Conservation (phyloP, 2,329 filamentous ascomycete species). For the Microdochium trichocladiopsis region DNA sequence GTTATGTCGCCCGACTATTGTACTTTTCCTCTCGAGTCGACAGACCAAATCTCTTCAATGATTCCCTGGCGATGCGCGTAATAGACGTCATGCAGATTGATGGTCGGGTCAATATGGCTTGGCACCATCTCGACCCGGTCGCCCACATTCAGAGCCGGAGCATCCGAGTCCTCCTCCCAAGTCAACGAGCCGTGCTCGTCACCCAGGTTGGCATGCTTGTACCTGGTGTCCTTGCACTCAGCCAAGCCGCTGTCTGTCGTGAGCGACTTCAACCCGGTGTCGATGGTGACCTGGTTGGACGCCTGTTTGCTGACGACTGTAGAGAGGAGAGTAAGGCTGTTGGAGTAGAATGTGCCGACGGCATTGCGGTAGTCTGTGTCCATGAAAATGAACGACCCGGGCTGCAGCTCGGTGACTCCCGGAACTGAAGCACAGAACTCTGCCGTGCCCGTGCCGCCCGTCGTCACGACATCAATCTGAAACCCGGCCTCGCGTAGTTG, state of each 20-base stretch:
- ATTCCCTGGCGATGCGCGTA: slow-evolving; percentile 39
- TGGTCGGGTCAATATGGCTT: slow-evolving; percentile 46
- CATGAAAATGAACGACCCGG: slow-evolving; percentile 50
- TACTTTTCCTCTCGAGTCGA: slow-evolving; percentile 42
- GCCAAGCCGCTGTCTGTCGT: slow-evolving; percentile 44
- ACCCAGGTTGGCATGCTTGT: slow-evolving; percentile 34
- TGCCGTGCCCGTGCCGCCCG: slow-evolving; percentile 43
- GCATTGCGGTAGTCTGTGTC: slow-evolving; percentile 49
- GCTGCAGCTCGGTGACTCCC: slow-evolving; percentile 46
- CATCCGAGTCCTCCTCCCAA: slow-evolving; percentile 30
- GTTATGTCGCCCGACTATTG: slow-evolving; percentile 24
- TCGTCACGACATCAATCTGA: slow-evolving; percentile 40
- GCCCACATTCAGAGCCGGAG: slow-evolving; percentile 29
- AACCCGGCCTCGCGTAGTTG: slow-evolving; percentile 31
- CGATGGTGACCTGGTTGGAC: slow-evolving; percentile 34
- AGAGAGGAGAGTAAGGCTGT: slow-evolving; percentile 39
- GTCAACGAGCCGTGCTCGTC: slow-evolving; percentile 40
- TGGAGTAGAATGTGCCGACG: slow-evolving; percentile 37
- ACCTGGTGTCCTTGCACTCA: slow-evolving; percentile 35
- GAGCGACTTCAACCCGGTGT: slow-evolving; percentile 40
- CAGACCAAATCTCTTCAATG: slow-evolving; percentile 43
- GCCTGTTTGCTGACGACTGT: slow-evolving; percentile 42
- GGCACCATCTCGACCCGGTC: slow-evolving; percentile 44
- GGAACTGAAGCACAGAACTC: slow-evolving; percentile 43
- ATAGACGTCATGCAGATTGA: slow-evolving; percentile 44